Percentiles rank a stretch among this genome's conserved stretches.
Evolutionary conservation across 23 red algal genomes (phyloP).

Genomic region (Cyanidiococcus yangmingshanensis): DNA sequence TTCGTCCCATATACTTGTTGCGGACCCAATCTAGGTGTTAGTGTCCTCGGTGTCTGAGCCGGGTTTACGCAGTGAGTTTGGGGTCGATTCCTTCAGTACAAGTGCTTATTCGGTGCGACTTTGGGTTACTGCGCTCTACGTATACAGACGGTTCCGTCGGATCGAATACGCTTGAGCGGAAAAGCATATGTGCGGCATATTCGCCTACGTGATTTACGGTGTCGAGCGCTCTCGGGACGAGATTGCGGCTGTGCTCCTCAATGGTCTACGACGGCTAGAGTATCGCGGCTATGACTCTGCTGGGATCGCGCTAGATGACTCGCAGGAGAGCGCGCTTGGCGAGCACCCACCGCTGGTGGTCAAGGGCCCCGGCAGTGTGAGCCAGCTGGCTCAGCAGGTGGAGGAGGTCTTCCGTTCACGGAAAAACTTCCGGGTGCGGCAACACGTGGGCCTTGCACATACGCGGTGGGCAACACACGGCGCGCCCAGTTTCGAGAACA

Average conservation of each 20-base stretch:
- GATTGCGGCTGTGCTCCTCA: constrained; percentile 43
- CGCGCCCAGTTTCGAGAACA: constrained; percentile 52
- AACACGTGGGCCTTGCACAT: constrained; percentile 89
- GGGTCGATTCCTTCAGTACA: too few relatives aligned
- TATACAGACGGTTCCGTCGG: too few relatives aligned
- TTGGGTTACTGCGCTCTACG: too few relatives aligned
- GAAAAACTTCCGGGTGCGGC: background rate
- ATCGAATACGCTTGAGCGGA: background rate
- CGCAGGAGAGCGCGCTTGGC: constrained; percentile 10
- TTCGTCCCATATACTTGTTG: too few relatives aligned
- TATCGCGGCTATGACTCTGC: constrained; percentile 97
- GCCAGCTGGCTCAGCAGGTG: constrained; percentile 34
- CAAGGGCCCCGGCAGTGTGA: constrained; percentile 59
- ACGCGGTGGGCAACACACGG: constrained; percentile 98
- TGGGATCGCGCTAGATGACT: constrained; percentile 64
- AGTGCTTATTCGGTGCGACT: too few relatives aligned
- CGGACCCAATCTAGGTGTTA: too few relatives aligned
- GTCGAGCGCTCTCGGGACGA: constrained; percentile 26
- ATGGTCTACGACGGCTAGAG: constrained; percentile 79
- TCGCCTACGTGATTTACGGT: constrained; percentile 70
- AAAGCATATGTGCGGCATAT: constrained; percentile 90
- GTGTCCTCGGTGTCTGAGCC: too few relatives aligned
- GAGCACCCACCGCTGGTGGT: constrained; percentile 43
- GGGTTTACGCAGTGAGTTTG: too few relatives aligned
- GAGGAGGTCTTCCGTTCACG: background rate